Evolutionary conservation across 495 filamentous ascomycete genomes (phyloP).

Genomic region (Terfezia boudieri): DNA sequence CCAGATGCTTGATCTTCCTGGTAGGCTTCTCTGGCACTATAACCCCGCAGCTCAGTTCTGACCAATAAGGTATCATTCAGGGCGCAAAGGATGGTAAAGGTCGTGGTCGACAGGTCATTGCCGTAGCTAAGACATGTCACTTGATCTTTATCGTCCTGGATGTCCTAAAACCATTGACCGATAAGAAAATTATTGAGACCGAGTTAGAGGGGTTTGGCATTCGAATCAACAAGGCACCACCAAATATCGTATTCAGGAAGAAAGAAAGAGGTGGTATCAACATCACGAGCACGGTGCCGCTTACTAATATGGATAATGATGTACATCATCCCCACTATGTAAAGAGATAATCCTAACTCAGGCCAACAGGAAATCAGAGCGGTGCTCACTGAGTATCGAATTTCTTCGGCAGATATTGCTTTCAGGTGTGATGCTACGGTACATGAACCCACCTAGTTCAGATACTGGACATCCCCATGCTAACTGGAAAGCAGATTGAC

Average conservation of each 20-base stretch:
- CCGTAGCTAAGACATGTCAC: conserved; percentile 95
- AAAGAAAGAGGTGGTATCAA: conserved; percentile 96
- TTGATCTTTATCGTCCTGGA: conserved; percentile 97
- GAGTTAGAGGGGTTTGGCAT: conserved; percentile 97
- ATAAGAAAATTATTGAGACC: conserved; percentile 91
- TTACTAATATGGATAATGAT: conserved; percentile 81
- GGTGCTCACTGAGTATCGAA: conserved; percentile 91
- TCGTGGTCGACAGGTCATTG: conserved; percentile 95
- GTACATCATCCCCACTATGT: conserved; percentile 20
- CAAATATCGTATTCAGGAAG: conserved; percentile 96
- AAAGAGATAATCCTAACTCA: conserved; percentile 9
- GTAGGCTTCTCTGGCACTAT: conserved; percentile 19
- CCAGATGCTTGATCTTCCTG: conserved; percentile 94
- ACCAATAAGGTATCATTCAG: conserved; percentile 46
- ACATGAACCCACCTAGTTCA: neutral
- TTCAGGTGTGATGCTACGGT: conserved; percentile 82
- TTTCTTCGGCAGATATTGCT: conserved; percentile 89
- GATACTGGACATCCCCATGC: neutral
- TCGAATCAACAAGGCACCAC: conserved; percentile 87
- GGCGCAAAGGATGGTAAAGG: conserved; percentile 97
- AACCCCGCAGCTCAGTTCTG: too few relatives aligned
- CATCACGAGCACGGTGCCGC: conserved; percentile 76
- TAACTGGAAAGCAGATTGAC: conserved; percentile 26
- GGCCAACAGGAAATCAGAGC: conserved; percentile 63
- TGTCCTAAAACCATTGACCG: conserved; percentile 92